Evolutionary conservation across 352 stramenopile genomes (phyloP).

Genomic region (Globisporangium megalacanthum): DNA sequence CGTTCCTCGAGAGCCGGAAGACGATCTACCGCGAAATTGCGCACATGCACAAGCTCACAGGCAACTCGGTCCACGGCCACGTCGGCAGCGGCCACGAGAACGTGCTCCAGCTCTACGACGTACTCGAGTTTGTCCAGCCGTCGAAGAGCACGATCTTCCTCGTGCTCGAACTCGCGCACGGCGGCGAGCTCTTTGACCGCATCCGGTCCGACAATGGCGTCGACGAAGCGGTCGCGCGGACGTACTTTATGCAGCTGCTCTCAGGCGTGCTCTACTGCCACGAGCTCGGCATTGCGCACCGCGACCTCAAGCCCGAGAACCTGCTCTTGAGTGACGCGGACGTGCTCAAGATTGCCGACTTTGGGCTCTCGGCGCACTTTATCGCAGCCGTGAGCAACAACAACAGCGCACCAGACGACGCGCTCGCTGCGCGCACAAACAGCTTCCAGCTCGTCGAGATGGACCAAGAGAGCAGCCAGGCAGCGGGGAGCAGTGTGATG

Average conservation of each 20-base stretch:
- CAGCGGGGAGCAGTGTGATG: constrained; percentile 10
- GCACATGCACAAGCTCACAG: constrained; percentile 91
- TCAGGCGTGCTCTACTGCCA: constrained; percentile 89
- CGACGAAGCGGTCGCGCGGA: constrained; percentile 71
- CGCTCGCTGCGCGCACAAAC: constrained; percentile 9
- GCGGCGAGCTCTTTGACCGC: constrained; percentile 92
- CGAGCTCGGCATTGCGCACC: constrained; percentile 90
- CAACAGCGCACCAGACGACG: constrained; percentile 19
- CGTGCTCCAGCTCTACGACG: constrained; percentile 94
- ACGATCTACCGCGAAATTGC: constrained; percentile 94
- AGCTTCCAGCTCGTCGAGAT: constrained; percentile 15
- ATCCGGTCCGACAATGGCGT: constrained; percentile 85
- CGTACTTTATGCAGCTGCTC: constrained; percentile 89
- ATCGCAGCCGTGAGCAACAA: constrained; percentile 61
- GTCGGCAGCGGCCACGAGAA: constrained; percentile 90
- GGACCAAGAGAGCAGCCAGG: constrained; percentile 20
- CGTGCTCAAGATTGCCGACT: constrained; percentile 94
- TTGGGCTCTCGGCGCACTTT: constrained; percentile 91
- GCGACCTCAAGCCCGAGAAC: constrained; percentile 97
- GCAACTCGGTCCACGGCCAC: constrained; percentile 67
- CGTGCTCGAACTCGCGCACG: constrained; percentile 88
- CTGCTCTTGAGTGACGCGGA: constrained; percentile 89
- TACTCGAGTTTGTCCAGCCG: constrained; percentile 94
- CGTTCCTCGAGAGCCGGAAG: constrained; percentile 55
- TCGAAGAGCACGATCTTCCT: constrained; percentile 93